Evolutionary conservation across 768 basidiomycete species (phyloP), one percentile per base, ranked within the genome.

Genomic region (Leccinum boreale): DNA sequence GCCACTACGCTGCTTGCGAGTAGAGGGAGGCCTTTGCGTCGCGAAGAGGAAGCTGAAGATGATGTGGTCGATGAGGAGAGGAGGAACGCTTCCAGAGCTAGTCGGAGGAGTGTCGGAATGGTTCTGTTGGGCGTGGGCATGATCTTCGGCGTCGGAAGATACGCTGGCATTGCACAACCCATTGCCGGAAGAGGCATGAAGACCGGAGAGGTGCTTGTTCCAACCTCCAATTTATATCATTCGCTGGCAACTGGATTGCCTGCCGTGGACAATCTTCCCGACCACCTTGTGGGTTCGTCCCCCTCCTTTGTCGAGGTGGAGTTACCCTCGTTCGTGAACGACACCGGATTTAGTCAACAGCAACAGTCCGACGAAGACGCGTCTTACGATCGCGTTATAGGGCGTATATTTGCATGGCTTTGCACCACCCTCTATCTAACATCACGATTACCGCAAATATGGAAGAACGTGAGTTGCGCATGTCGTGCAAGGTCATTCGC

Each of bases 381-480:
- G 48, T 55, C 68, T 12, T 72, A 70, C 53, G 82, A 94, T 65
- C 87, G 83, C 50, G 68, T 94, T 24, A 75, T 98, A 50, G 97
- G 97, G 1, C 87, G 97, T 3, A 83, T 94, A 54, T 94, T 90
- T 55, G 95, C 97, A 9, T 99, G 97, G 97, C 68, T 88, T 19
- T 98, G 96, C 70, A 94, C 95, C 2, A 90, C 86, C 0, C 77
- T 98, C 15, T 99, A 99, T 73, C 77, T 99, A 35, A 98, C 96
- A 3, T 92, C 90, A 3, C 85, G 97, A 58, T 74, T 99, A 65
- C 97, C 97, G 21, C 97, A 99, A 72, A 97, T 99, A 61, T 98
- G 97, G 97, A 96, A 95, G 74, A 98, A 98, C 67, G 95, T 97
- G 72, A 70, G 93, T 85, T 36, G 24, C 46, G 29, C 21, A 51